These are phyloP conservation scores for Parastagonospora avenae DNA, from an alignment of 2,329 filamentous ascomycete species.

Conservation along the genomic window DNA sequence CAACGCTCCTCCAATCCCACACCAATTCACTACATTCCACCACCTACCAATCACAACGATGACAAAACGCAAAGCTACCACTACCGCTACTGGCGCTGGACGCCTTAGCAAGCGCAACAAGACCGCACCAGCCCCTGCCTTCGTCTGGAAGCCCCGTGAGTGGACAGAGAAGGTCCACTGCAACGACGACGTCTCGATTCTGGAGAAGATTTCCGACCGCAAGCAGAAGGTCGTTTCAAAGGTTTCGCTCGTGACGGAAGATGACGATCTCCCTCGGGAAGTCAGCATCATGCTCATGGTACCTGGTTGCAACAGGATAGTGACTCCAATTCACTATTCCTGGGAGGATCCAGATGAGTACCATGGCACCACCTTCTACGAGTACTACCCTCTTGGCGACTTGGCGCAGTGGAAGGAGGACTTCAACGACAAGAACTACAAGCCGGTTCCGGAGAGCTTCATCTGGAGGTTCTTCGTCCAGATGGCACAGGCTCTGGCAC, in stretches of 20 bases:
- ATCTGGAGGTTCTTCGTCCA: slow-evolving; percentile 38
- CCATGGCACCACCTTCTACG: slow-evolving; percentile 23
- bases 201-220: slow-evolving; percentile 6
- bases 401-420: slow-evolving; percentile 21
- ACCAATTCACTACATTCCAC: neutral
- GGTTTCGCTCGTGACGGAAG: slow-evolving; percentile 6
- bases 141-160: slow-evolving; percentile 11
- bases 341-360: slow-evolving; percentile 7
- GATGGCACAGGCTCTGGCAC: slow-evolving; percentile 33
- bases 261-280: slow-evolving; percentile 15
- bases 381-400: slow-evolving; percentile 28
- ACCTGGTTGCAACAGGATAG: slow-evolving; percentile 25
- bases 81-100: neutral
- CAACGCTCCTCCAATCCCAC: neutral
- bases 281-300: slow-evolving; percentile 14
- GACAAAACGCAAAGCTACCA: slow-evolving; percentile 7
- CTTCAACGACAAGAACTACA: slow-evolving; percentile 10
- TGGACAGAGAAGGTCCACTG: slow-evolving; percentile 7
- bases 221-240: slow-evolving; percentile 26
- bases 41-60: neutral
- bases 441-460: slow-evolving; percentile 29
- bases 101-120: neutral
- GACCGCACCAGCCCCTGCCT: neutral
- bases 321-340: slow-evolving; percentile 16
- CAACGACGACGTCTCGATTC: slow-evolving; percentile 8